Conservation (phyloP, 2,329 filamentous ascomycete species). For the Sarocladium brachiariae region DNA sequence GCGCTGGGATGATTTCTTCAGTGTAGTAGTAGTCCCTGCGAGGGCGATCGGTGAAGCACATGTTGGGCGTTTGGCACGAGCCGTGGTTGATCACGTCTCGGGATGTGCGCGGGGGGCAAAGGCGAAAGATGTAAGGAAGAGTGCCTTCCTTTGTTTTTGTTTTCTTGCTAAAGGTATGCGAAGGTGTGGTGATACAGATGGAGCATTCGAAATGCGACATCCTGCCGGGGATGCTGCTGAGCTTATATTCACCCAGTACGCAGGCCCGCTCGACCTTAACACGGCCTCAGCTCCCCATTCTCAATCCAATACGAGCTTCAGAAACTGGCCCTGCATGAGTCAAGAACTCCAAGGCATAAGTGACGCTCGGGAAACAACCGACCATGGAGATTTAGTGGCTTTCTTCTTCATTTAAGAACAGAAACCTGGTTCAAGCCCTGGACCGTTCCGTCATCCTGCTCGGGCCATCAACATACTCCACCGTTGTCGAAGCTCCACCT, state of each 20-base stretch:
- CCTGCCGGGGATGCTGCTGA: neutral
- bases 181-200: neutral
- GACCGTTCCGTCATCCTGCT: conserved; percentile 2
- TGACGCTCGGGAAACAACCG: too few relatives aligned
- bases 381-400: neutral
- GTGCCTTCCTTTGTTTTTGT: neutral
- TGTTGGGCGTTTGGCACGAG: conserved; percentile 28
- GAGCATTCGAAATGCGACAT: too few relatives aligned
- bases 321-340: neutral
- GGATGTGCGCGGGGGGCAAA: neutral
- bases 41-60: conserved; percentile 43
- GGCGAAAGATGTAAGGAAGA: neutral
- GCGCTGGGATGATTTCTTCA: conserved; percentile 44
- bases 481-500: neutral
- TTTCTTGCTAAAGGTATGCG: neutral
- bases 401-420: neutral
- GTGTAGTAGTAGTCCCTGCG: conserved; percentile 47
- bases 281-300: conserved; percentile 4
- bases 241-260: neutral
- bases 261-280: neutral
- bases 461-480: neutral
- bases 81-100: conserved; percentile 46
- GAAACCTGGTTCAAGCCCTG: neutral
- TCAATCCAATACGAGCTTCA: neutral
- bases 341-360: neutral